Percentiles rank a stretch among this genome's conserved stretches.
Conservation (phyloP, 2,329 filamentous ascomycete species). For the Amauroascus niger region DNA sequence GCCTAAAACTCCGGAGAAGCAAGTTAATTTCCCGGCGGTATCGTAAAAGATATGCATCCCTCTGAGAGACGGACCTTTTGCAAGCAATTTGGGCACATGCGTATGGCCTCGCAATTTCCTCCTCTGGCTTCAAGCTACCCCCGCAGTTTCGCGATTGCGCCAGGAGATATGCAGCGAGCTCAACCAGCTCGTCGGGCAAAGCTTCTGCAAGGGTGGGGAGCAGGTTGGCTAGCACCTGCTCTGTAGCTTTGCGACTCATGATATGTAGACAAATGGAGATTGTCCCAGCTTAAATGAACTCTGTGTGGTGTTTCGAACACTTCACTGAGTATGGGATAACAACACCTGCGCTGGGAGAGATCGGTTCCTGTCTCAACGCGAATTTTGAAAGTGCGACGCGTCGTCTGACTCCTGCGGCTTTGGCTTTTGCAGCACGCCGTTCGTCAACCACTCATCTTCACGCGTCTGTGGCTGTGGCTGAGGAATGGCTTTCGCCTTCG, state of each 20-base stretch:
- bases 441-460: no score
- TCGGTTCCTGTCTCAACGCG: no score
- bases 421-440: no score
- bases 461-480: no score
- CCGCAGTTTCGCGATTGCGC: constrained; percentile 72
- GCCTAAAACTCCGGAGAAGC: constrained; percentile 38
- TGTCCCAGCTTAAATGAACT: no score
- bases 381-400: no score
- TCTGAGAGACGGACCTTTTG: constrained; percentile 51
- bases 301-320: no score
- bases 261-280: no score
- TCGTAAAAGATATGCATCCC: neutral
- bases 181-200: constrained; percentile 59
- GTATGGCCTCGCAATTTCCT: constrained; percentile 77
- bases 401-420: no score
- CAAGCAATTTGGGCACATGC: constrained; percentile 85
- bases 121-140: constrained; percentile 67
- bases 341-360: no score
- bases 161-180: constrained; percentile 62
- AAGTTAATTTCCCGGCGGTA: neutral
- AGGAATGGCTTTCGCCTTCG: no score
- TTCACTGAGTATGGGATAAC: no score
- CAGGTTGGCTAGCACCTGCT: constrained; percentile 62
- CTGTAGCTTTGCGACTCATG: constrained; percentile 65
- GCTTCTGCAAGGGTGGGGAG: constrained; percentile 61